A percentile compares a stretch with the other conserved stretches of the same genome.
These are phyloP conservation scores for Hibiscus syriacus DNA, from an alignment of 345 rosid species.

Conservation along the genomic window DNA sequence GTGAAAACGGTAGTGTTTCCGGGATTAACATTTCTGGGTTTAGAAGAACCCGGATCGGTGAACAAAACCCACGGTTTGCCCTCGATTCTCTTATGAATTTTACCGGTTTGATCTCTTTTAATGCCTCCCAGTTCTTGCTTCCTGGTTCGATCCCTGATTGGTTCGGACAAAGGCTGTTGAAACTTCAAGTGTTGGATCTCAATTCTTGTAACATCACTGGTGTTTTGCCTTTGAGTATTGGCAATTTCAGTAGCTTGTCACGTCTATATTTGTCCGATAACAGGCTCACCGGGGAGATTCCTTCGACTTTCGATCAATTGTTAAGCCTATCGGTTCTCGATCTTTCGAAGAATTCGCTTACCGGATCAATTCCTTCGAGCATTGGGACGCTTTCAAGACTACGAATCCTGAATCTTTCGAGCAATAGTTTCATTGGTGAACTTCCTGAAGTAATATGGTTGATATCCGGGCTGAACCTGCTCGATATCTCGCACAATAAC, in stretches of 20 bases:
- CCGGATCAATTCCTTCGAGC: constrained; percentile 55
- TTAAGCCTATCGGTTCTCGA: constrained; percentile 47
- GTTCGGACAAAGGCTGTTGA: constrained; percentile 50
- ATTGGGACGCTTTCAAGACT: constrained; percentile 54
- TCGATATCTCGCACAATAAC: too few relatives aligned
- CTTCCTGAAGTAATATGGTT: constrained; percentile 54
- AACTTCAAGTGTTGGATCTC: constrained; percentile 77
- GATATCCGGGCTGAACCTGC: constrained; percentile 42
- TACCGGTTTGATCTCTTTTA: constrained; percentile 53
- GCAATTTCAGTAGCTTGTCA: constrained; percentile 56
- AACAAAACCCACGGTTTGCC: constrained; percentile 60
- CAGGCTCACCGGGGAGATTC: constrained; percentile 49
- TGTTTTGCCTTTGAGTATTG: constrained; percentile 56
- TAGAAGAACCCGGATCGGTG: constrained; percentile 67
- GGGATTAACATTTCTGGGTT: constrained; percentile 82
- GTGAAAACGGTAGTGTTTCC: constrained; percentile 52
- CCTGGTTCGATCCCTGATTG: constrained; percentile 76
- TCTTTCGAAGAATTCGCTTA: constrained; percentile 58
- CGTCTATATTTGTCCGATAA: constrained; percentile 56
- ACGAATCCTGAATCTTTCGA: constrained; percentile 55
- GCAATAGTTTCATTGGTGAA: constrained; percentile 48
- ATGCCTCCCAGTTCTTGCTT: constrained; percentile 65
- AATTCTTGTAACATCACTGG: constrained; percentile 54
- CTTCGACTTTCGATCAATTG: constrained; percentile 52
- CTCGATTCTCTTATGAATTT: constrained; percentile 67